Conservation (phyloP, 352 stramenopile species). For the Detonula confervacea region DNA sequence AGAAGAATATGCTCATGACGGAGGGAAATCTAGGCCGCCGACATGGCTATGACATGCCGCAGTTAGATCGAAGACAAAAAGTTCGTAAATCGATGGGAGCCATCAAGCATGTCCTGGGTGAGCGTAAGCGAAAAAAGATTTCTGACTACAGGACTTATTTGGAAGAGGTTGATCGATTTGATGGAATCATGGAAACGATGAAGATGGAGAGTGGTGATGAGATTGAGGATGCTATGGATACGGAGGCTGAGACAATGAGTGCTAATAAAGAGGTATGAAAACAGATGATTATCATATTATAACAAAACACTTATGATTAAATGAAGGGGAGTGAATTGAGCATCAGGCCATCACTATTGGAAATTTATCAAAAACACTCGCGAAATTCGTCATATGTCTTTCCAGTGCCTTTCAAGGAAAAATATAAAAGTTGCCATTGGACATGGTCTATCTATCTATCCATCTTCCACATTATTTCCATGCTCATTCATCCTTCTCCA, state of each 20-base stretch:
- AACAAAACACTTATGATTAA: too few relatives aligned
- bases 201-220: constrained; percentile 25
- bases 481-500: too few relatives aligned
- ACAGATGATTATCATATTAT: too few relatives aligned
- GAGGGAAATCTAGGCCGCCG: constrained; percentile 86
- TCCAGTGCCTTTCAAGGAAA: too few relatives aligned
- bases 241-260: constrained; percentile 37
- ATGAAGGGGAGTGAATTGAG: too few relatives aligned
- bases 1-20: constrained; percentile 96
- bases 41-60: constrained; percentile 71
- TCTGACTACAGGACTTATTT: constrained; percentile 48
- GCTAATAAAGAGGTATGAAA: constrained; percentile 26
- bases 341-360: too few relatives aligned
- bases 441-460: too few relatives aligned
- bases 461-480: too few relatives aligned
- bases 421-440: too few relatives aligned
- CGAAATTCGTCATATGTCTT: too few relatives aligned
- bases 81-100: constrained; percentile 81
- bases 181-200: constrained; percentile 26
- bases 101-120: constrained; percentile 81
- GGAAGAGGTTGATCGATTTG: constrained; percentile 35
- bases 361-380: too few relatives aligned
- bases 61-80: constrained; percentile 76
- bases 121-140: constrained; percentile 79
- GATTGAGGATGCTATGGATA: constrained; percentile 50